These are phyloP conservation scores for Metrosideros polymorpha DNA, from an alignment of 441 rosid genomes.

Conservation along the genomic window DNA sequence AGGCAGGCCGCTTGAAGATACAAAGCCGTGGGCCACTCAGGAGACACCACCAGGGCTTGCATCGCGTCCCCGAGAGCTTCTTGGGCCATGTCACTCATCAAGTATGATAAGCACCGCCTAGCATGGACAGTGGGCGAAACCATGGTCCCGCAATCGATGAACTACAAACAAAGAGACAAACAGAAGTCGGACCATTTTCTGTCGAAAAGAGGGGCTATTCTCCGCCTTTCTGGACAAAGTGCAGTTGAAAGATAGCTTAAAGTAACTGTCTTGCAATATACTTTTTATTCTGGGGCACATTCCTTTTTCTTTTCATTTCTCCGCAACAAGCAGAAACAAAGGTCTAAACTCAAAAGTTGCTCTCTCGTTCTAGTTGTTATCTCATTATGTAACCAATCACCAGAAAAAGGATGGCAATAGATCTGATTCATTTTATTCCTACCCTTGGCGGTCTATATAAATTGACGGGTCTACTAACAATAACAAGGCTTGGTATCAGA, in stretches of 20 bases:
- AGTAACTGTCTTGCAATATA: not conserved
- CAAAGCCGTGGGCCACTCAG: conserved; percentile 63
- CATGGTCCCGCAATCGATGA: conserved; percentile 72
- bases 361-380: not conserved
- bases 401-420: not conserved
- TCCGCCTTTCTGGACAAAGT: not conserved
- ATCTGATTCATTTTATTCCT: not conserved
- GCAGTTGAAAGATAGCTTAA: not conserved
- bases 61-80: conserved; percentile 58
- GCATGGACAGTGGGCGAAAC: conserved; percentile 67
- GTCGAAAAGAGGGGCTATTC: not conserved
- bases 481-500: not conserved
- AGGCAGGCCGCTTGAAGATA: conserved; percentile 73
- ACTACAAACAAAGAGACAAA: conserved; percentile 12
- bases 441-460: not conserved
- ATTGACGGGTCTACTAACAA: not conserved
- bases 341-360: not conserved
- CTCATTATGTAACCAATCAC: not conserved
- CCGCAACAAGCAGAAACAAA: not conserved
- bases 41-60: conserved; percentile 58
- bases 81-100: conserved; percentile 49
- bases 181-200: not conserved
- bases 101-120: conserved; percentile 55
- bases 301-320: not conserved
- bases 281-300: not conserved